Conservation (phyloP, 1,139 yeast species). For the Sugiyamaella sp. region DNA sequence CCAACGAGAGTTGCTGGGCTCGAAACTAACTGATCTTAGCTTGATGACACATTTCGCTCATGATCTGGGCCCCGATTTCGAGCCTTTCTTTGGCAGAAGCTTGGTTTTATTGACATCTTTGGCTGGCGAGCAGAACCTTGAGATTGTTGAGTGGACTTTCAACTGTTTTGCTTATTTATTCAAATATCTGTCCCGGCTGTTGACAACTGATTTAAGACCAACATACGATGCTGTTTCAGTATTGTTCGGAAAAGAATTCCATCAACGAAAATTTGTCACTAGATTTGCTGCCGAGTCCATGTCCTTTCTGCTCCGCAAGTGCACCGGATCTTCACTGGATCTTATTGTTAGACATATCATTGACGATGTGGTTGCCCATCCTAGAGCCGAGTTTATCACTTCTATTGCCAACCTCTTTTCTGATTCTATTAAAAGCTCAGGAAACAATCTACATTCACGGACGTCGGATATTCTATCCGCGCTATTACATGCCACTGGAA, state of each 20-base stretch:
- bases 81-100: conserved; percentile 63
- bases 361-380: conserved; percentile 47
- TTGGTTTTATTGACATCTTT: conserved; percentile 56
- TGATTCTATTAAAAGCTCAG: conserved; percentile 75
- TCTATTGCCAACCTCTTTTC: conserved; percentile 66
- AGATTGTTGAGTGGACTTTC: conserved; percentile 80
- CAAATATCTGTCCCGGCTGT: conserved; percentile 73
- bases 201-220: conserved; percentile 64
- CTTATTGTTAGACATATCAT: conserved; percentile 56
- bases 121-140: conserved; percentile 53
- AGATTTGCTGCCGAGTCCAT: conserved; percentile 91
- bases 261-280: conserved; percentile 62
- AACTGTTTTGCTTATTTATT: conserved; percentile 85
- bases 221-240: conserved; percentile 72
- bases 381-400: conserved; percentile 52
- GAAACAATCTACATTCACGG: conserved; percentile 74
- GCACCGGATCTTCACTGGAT: conserved; percentile 53
- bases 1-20: no score
- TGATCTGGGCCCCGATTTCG: conserved; percentile 90
- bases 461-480: conserved; percentile 52
- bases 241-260: conserved; percentile 52
- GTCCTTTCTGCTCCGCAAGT: conserved; percentile 78
- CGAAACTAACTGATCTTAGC: conserved; percentile 29
- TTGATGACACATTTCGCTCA: conserved; percentile 83
- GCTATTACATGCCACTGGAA: conserved; percentile 7